Conservation (phyloP, 306 rosid genomes). For the Gastrolobium villosum region DNA sequence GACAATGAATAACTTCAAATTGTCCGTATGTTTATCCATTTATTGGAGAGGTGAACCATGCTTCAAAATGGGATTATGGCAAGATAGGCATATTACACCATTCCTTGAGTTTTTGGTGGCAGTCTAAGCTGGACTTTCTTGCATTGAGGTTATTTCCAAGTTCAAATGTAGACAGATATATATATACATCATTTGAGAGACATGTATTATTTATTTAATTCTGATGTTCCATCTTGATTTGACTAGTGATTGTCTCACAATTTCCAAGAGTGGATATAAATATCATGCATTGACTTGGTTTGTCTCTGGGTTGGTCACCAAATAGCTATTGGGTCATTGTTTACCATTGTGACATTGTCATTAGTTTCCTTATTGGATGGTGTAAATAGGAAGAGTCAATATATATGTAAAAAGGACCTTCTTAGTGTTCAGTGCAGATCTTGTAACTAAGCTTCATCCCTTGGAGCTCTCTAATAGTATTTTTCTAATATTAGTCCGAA, state of each 20-base stretch:
- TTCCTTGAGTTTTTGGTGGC: slow-evolving; percentile 2
- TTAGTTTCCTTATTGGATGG: neutral
- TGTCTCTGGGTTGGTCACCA: slow-evolving; percentile 14
- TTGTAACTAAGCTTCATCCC: too few species aligned
- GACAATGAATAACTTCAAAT: neutral
- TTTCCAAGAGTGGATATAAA: neutral
- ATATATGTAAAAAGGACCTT: neutral
- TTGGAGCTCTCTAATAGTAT: too few species aligned
- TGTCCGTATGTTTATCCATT: slow-evolving; percentile 15
- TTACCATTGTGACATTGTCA: neutral
- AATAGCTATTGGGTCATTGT: neutral
- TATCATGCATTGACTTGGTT: slow-evolving; percentile 7
- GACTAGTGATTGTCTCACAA: slow-evolving; percentile 1
- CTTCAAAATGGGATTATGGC: neutral
- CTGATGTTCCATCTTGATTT: slow-evolving; percentile 7
- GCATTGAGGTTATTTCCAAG: slow-evolving; percentile 31
- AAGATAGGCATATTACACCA: neutral
- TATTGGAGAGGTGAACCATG: slow-evolving; percentile 14
- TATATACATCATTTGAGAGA: slow-evolving; percentile 1
- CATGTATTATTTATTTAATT: neutral
- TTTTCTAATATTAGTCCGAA: too few species aligned
- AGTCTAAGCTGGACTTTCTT: slow-evolving; percentile 2
- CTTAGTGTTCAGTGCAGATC: neutral
- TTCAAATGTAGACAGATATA: neutral
- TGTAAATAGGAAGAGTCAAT: neutral